Evolutionary conservation across 345 rosid genomes (phyloP).

Genomic region (Ceriops decandra): DNA sequence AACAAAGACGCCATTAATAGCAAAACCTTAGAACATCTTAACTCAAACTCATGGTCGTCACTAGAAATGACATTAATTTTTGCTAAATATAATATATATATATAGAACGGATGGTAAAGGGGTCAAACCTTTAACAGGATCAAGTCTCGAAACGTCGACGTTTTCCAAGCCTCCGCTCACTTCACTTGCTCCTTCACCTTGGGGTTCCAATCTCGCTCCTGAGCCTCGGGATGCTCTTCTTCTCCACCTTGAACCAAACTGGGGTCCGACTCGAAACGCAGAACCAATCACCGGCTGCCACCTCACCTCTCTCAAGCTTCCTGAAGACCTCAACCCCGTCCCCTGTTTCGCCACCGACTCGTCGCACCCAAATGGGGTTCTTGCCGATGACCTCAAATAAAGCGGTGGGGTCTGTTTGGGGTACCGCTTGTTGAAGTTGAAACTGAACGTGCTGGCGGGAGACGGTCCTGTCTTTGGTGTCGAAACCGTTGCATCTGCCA

Average conservation of each 20-base stretch:
- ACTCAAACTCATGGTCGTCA: too few relatives aligned
- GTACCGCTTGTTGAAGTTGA: conserved; percentile 17
- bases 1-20: too few relatives aligned
- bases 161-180: conserved; percentile 10
- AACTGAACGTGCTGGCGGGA: conserved; percentile 63
- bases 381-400: conserved; percentile 56
- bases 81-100: too few relatives aligned
- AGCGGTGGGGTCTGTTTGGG: conserved; percentile 37
- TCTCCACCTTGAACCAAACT: conserved; percentile 51
- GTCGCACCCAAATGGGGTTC: conserved; percentile 66
- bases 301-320: conserved; percentile 46
- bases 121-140: conserved; percentile 60
- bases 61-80: too few relatives aligned
- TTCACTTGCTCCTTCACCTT: conserved; percentile 17
- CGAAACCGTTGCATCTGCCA: conserved; percentile 63
- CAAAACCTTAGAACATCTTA: too few relatives aligned
- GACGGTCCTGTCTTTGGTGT: conserved; percentile 45
- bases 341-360: conserved; percentile 15
- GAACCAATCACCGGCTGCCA: conserved; percentile 50
- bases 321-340: conserved; percentile 36
- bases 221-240: conserved; percentile 20
- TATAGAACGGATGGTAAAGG: too few relatives aligned
- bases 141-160: conserved; percentile 36
- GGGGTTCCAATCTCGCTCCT: conserved; percentile 25
- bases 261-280: conserved; percentile 52